phyloP scores from a whole-genome alignment of 352 stramenopile genomes.

The Phytopythium helicoides region DNA sequence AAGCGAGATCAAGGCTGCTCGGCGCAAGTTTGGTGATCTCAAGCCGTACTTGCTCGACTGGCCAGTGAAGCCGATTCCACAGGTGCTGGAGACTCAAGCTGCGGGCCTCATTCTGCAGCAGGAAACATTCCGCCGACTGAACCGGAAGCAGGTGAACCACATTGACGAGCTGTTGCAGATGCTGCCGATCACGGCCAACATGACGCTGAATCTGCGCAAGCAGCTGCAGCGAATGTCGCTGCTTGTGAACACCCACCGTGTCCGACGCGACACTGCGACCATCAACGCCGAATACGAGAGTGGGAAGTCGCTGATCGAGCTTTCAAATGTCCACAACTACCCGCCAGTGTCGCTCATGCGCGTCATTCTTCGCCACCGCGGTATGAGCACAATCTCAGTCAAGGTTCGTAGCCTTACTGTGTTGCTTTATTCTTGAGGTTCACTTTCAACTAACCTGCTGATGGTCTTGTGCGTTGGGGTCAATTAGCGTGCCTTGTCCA shows the following conservation, averaged over 20 bases:
- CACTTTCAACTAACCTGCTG: slow-evolving; percentile 3
- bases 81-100: slow-evolving; percentile 80
- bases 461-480: slow-evolving; percentile 11
- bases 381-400: slow-evolving; percentile 56
- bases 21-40: slow-evolving; percentile 62
- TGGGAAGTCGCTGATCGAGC: slow-evolving; percentile 73
- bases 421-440: not conserved
- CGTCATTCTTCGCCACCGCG: slow-evolving; percentile 68
- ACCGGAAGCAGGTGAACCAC: slow-evolving; percentile 74
- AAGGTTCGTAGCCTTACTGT: slow-evolving; percentile 28
- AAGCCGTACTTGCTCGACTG: slow-evolving; percentile 57
- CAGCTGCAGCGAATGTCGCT: slow-evolving; percentile 84
- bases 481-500: slow-evolving; percentile 46
- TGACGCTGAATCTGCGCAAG: slow-evolving; percentile 86
- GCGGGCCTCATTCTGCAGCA: slow-evolving; percentile 78
- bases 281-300: slow-evolving; percentile 74
- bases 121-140: slow-evolving; percentile 85
- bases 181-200: slow-evolving; percentile 85
- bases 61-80: slow-evolving; percentile 72
- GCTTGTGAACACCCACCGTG: slow-evolving; percentile 83
- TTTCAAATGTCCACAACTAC: slow-evolving; percentile 77
- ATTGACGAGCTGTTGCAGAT: slow-evolving; percentile 81
- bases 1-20: slow-evolving; percentile 45
- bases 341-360: slow-evolving; percentile 82
- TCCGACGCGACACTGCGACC: slow-evolving; percentile 49